phyloP scores from a whole-genome alignment of 345 rosid genomes.

The Durio zibethinus region DNA sequence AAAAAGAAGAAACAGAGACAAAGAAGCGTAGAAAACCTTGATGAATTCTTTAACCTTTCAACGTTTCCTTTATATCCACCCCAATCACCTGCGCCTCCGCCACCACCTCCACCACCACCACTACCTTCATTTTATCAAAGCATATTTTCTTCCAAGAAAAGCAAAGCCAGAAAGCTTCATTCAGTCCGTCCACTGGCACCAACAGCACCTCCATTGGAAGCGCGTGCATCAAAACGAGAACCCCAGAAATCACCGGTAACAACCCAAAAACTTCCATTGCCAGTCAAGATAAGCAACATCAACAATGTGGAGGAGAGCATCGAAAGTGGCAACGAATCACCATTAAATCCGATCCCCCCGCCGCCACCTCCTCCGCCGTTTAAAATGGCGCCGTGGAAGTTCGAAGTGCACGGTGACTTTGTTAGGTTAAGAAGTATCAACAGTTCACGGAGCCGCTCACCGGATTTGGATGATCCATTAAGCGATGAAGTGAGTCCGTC shows the following conservation, averaged over 20 bases:
- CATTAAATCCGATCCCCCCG: constrained; percentile 51
- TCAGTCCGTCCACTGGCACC: constrained; percentile 49
- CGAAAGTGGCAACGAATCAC: constrained; percentile 49
- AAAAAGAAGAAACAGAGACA: constrained; percentile 73
- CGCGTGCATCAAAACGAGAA: constrained; percentile 33
- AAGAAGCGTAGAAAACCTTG: constrained; percentile 80
- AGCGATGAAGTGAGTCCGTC: constrained; percentile 21
- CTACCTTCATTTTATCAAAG: constrained; percentile 52
- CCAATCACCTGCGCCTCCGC: constrained; percentile 38
- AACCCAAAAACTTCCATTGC: constrained; percentile 28
- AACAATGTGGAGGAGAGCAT: constrained; percentile 26
- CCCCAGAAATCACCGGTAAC: constrained; percentile 24
- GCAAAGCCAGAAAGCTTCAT: constrained; percentile 42
- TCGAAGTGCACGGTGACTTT: constrained; percentile 55
- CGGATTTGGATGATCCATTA: constrained; percentile 43
- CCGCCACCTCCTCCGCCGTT: constrained; percentile 93
- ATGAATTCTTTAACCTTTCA: constrained; percentile 43
- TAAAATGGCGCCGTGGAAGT: constrained; percentile 58
- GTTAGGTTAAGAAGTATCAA: constrained; percentile 61
- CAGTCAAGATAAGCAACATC: constrained; percentile 29
- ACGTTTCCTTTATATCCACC: constrained; percentile 23
- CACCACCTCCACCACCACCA: constrained; percentile 53
- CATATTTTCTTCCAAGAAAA: constrained; percentile 61
- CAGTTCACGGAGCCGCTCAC: constrained; percentile 48
- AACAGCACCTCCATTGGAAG: constrained; percentile 44